Conservation (phyloP, 75 land plant species). For the Sequoiadendron giganteum region DNA sequence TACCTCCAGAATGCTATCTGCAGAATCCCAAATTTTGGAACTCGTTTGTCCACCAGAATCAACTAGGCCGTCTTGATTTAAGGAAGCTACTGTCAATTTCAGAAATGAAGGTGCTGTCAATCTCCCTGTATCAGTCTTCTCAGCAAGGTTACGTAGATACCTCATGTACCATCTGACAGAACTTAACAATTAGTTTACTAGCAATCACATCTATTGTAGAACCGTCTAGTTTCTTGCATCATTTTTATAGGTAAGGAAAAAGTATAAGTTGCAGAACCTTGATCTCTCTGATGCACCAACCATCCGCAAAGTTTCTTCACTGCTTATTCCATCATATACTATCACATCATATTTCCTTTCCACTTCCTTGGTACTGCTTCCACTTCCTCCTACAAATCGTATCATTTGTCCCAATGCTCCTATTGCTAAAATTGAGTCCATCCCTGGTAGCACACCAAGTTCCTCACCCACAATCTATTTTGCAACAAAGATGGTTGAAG, state of each 20-base stretch:
- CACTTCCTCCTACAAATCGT: conserved; percentile 35
- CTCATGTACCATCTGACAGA: conserved; percentile 80
- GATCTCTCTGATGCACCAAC: conserved; percentile 67
- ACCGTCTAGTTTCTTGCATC: neutral
- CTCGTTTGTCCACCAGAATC: conserved; percentile 45
- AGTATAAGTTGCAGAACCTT: conserved; percentile 40
- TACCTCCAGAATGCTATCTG: conserved; percentile 64
- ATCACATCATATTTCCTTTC: conserved; percentile 66
- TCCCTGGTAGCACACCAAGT: conserved; percentile 92
- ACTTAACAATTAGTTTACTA: conserved; percentile 5
- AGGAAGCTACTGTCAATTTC: conserved; percentile 62
- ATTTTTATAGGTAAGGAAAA: neutral
- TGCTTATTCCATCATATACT: conserved; percentile 81
- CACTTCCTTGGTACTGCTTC: conserved; percentile 7
- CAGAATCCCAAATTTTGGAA: conserved; percentile 70
- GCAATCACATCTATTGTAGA: conserved; percentile 7
- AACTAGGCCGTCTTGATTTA: conserved; percentile 28
- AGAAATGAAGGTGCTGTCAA: conserved; percentile 77
- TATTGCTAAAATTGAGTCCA: conserved; percentile 83
- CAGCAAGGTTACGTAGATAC: conserved; percentile 68
- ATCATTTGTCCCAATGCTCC: conserved; percentile 52
- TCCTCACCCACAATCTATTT: conserved; percentile 85
- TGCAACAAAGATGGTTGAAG: conserved; percentile 10
- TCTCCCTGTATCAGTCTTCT: conserved; percentile 92
- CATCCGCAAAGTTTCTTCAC: conserved; percentile 76